A percentile compares a stretch with the other conserved stretches of the same genome.
Conservation (phyloP, 176 grass and related monocot species). For the Oryza australiensis region DNA sequence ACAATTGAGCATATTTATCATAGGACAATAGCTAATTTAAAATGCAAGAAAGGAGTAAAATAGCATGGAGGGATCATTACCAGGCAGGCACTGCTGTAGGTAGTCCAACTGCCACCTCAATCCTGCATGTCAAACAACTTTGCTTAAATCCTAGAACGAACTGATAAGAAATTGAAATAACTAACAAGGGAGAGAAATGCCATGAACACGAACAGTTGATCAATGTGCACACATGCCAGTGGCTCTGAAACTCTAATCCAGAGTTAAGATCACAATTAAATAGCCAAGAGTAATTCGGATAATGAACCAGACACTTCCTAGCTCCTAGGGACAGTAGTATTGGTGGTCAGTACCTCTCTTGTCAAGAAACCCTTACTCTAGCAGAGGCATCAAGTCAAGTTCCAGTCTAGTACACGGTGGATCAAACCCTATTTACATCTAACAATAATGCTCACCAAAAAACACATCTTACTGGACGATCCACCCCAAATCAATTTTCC, state of each 20-base stretch:
- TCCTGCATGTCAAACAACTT: conserved; percentile 51
- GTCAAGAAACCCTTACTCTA: conserved; percentile 1
- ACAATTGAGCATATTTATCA: neutral
- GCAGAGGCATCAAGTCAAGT: conserved; percentile 7
- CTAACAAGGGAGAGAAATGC: neutral
- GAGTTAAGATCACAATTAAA: conserved; percentile 7
- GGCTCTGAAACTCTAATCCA: conserved; percentile 19
- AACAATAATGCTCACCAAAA: conserved; percentile 12
- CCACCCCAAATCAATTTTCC: conserved; percentile 27
- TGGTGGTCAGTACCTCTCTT: neutral
- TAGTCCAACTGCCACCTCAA: conserved; percentile 95
- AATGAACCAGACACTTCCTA: neutral
- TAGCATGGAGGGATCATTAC: conserved; percentile 35
- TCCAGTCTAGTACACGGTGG: neutral
- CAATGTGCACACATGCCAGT: neutral
- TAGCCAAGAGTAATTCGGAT: neutral
- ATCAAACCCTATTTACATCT: neutral
- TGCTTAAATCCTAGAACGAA: conserved; percentile 23
- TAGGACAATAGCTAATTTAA: neutral
- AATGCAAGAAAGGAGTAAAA: neutral
- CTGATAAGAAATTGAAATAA: conserved; percentile 12
- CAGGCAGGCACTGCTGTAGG: conserved; percentile 86
- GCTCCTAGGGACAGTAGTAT: neutral
- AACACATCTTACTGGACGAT: conserved; percentile 10
- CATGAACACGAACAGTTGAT: neutral